Conservation (phyloP, 2,329 filamentous ascomycete genomes). For the Aureobasidium melanogenum region DNA sequence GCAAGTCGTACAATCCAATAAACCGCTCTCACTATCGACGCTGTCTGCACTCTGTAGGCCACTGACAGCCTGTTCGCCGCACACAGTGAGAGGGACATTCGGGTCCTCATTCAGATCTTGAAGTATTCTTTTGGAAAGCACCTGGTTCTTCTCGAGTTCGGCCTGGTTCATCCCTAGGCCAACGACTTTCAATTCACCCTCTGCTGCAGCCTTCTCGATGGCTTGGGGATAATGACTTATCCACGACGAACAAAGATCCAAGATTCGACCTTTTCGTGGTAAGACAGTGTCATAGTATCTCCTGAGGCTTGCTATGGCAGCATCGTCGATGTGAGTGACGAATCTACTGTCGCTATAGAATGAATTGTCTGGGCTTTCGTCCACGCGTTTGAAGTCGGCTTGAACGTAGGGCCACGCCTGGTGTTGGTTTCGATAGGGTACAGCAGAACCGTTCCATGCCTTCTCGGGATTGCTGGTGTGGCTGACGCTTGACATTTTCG, state of each 20-base stretch:
- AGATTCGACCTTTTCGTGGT: conserved; percentile 32
- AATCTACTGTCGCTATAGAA: conserved; percentile 39
- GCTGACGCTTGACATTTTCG: conserved; percentile 1
- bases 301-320: conserved; percentile 36
- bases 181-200: conserved; percentile 31
- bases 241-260: conserved; percentile 46
- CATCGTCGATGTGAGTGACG: conserved; percentile 47
- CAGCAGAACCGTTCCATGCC: conserved; percentile 12
- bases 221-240: conserved; percentile 36
- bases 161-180: conserved; percentile 41
- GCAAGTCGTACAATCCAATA: conserved; percentile 40
- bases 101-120: conserved; percentile 39
- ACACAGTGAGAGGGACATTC: conserved; percentile 20
- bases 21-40: neutral
- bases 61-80: conserved; percentile 4
- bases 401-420: conserved; percentile 27
- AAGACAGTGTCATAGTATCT: conserved; percentile 39
- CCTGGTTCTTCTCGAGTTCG: conserved; percentile 29
- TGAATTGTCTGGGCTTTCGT: conserved; percentile 26
- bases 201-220: conserved; percentile 24
- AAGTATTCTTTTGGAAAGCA: conserved; percentile 21
- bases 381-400: conserved; percentile 32
- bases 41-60: neutral
- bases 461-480: neutral
- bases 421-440: conserved; percentile 23